phyloP scores from a whole-genome alignment of 352 stramenopile genomes.

The Phytophthora lateralis region DNA sequence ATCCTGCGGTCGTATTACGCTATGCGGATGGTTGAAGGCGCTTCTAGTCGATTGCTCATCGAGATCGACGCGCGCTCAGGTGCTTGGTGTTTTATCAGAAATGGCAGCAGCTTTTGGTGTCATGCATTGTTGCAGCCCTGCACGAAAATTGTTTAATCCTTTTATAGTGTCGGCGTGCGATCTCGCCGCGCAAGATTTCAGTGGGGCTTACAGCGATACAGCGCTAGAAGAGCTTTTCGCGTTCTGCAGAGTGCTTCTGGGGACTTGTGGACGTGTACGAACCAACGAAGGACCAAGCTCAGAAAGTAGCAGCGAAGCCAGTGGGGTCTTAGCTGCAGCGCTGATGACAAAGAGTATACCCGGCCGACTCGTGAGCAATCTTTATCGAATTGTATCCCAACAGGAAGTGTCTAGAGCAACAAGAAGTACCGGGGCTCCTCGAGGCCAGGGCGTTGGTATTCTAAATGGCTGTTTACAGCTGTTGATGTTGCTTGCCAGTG shows the following conservation, averaged over 20 bases:
- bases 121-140: conserved; percentile 10
- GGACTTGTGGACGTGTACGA: conserved; percentile 4
- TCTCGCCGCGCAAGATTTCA: conserved; percentile 12
- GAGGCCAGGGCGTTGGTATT: conserved; percentile 14
- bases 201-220: background rate
- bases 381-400: conserved; percentile 19
- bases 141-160: conserved; percentile 24
- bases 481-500: conserved; percentile 15
- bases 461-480: conserved; percentile 28
- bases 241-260: conserved; percentile 26
- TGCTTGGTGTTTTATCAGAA: conserved; percentile 25
- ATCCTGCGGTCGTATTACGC: conserved; percentile 1
- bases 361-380: conserved; percentile 10
- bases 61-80: conserved; percentile 20
- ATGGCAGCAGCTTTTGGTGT: conserved; percentile 23
- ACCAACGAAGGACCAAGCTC: background rate
- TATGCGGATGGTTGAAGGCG: conserved; percentile 25
- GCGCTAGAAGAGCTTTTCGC: conserved; percentile 31
- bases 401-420: conserved; percentile 1
- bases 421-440: conserved; percentile 4
- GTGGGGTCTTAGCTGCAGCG: conserved; percentile 2
- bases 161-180: conserved; percentile 34
- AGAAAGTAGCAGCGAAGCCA: background rate
- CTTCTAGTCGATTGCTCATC: conserved; percentile 38
- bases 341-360: conserved; percentile 24